Conservation (phyloP, 441 rosid genomes). For the Populus tomentosa region DNA sequence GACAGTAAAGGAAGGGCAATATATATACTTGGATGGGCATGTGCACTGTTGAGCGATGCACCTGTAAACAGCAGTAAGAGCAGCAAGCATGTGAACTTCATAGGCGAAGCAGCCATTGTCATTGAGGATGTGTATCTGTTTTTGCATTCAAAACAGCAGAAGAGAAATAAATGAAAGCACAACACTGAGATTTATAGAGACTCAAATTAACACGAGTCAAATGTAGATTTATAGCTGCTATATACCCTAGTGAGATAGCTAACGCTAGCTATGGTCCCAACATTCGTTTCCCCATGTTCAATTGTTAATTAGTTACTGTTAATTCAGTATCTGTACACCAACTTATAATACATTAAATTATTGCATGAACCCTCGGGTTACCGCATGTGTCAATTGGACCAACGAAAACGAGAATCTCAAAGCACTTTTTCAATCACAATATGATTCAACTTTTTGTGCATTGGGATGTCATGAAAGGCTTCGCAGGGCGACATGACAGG, state of each 20-base stretch:
- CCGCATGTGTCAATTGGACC: conserved; percentile 34
- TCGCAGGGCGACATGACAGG: neutral
- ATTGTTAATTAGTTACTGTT: neutral
- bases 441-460: neutral
- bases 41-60: conserved; percentile 10
- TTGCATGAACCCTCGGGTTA: conserved; percentile 40
- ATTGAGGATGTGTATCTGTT: neutral
- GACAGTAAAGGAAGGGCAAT: neutral
- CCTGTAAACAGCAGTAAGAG: conserved; percentile 9
- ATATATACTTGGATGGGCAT: conserved; percentile 21
- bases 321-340: neutral
- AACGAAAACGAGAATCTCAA: conserved; percentile 29
- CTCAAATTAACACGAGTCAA: conserved; percentile 1
- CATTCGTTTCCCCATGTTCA: conserved; percentile 17
- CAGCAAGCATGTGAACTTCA: conserved; percentile 9
- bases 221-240: conserved; percentile 10
- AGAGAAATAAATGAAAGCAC: conserved; percentile 12
- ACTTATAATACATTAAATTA: conserved; percentile 3
- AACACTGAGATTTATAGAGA: conserved; percentile 1
- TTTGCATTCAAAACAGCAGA: conserved; percentile 3
- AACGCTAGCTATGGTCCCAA: conserved; percentile 10
- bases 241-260: neutral
- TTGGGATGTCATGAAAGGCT: neutral
- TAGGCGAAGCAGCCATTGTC: conserved; percentile 12
- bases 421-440: neutral